Conservation (phyloP, 192 early-diverging fungal species). For the Coemansia sp. region DNA sequence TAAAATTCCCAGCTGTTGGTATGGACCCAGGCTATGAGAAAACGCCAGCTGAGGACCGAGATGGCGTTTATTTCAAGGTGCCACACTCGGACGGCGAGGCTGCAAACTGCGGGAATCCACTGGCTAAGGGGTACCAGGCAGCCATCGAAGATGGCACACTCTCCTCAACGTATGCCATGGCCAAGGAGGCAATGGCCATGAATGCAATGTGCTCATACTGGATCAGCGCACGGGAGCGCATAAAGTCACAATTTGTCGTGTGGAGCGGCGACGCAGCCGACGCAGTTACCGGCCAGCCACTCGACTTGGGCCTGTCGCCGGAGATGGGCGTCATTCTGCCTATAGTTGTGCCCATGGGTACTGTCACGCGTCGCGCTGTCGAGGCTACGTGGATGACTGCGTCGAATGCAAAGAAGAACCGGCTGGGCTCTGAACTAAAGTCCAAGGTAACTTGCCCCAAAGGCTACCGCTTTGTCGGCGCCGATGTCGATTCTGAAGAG, state of each 20-base stretch:
- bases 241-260: conserved; percentile 81
- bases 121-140: conserved; percentile 76
- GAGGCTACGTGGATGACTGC: conserved; percentile 96
- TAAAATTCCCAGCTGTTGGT: conserved; percentile 44
- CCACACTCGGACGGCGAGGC: conserved; percentile 86
- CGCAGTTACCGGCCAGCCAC: conserved; percentile 32
- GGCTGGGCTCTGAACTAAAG: conserved; percentile 93
- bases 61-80: conserved; percentile 61
- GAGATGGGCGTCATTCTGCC: conserved; percentile 80
- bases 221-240: conserved; percentile 77
- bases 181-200: conserved; percentile 73
- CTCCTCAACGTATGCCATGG: conserved; percentile 64
- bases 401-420: conserved; percentile 82
- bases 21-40: conserved; percentile 49
- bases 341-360: conserved; percentile 89
- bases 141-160: conserved; percentile 80
- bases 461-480: conserved; percentile 87
- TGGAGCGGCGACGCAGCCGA: conserved; percentile 57
- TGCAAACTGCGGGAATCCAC: conserved; percentile 76
- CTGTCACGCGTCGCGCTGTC: conserved; percentile 88
- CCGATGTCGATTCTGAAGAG: conserved; percentile 96
- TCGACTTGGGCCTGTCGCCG: conserved; percentile 24
- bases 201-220: conserved; percentile 88
- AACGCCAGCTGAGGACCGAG: conserved; percentile 25
- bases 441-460: conserved; percentile 76